A percentile compares a stretch with the other conserved stretches of the same genome.
These are phyloP conservation scores for Alternaria arbusti DNA, from an alignment of 2,329 filamentous ascomycete genomes.

Conservation along the genomic window DNA sequence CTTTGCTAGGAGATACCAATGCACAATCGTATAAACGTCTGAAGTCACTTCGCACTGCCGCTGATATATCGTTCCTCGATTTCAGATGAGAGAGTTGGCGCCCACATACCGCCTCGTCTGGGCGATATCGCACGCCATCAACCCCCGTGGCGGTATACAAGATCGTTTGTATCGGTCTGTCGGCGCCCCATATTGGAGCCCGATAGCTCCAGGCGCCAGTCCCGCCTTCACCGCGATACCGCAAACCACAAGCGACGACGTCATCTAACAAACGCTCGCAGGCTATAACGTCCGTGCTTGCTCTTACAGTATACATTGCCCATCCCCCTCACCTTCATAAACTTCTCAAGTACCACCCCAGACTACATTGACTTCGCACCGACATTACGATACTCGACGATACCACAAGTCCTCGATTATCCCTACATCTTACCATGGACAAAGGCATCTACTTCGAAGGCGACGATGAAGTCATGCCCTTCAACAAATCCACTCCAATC, in stretches of 20 bases:
- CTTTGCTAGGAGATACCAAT: conserved; percentile 23
- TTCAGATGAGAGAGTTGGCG: neutral
- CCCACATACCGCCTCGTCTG: neutral
- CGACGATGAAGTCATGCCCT: neutral
- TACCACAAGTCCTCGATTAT: neutral
- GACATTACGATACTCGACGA: neutral
- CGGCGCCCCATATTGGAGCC: neutral
- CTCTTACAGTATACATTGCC: neutral
- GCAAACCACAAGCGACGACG: neutral
- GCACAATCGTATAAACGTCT: neutral
- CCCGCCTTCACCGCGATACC: neutral
- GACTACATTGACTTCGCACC: neutral
- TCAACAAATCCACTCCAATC: neutral
- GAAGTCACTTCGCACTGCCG: neutral
- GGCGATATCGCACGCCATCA: neutral
- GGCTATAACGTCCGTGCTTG: neutral
- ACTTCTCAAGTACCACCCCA: neutral
- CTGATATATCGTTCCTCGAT: neutral
- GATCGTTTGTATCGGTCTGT: neutral
- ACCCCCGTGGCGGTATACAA: neutral
- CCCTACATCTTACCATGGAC: conserved; percentile 10
- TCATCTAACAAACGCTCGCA: conserved; percentile 2
- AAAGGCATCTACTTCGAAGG: conserved; percentile 14
- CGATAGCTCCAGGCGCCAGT: too few relatives aligned
- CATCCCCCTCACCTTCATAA: neutral